phyloP scores from a whole-genome alignment of 352 stramenopile genomes.

The Pythium rhizo-oryzae region DNA sequence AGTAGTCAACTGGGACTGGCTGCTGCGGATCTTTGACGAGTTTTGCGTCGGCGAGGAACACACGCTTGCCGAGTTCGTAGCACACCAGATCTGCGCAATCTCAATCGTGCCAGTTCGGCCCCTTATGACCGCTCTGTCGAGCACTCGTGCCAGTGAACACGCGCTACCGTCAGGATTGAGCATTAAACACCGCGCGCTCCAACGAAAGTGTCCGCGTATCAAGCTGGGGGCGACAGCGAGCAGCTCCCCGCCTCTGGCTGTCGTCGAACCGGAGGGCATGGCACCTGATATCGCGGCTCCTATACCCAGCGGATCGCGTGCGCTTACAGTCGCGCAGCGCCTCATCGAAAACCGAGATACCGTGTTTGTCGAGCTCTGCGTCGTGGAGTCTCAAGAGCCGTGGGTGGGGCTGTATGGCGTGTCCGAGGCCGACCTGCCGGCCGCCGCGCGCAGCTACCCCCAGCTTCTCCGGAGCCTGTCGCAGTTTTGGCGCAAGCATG shows the following conservation, averaged over 20 bases:
- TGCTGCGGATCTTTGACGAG: slow-evolving; percentile 5
- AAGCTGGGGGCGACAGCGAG: too few relatives aligned
- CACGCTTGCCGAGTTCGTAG: background rate
- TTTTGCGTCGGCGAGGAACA: background rate
- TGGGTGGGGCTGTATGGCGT: background rate
- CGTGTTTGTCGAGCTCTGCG: too few relatives aligned
- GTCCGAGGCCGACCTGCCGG: background rate
- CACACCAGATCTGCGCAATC: background rate
- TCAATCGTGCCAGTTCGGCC: slow-evolving; percentile 3
- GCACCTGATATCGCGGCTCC: too few relatives aligned
- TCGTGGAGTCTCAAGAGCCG: background rate
- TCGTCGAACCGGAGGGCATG: too few relatives aligned
- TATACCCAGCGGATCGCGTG: too few relatives aligned
- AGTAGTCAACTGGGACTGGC: slow-evolving; percentile 8
- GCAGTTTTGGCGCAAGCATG: slow-evolving; percentile 15
- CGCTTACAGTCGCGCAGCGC: too few relatives aligned
- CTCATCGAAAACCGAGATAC: too few relatives aligned
- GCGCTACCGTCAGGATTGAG: too few relatives aligned
- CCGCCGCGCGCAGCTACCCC: background rate
- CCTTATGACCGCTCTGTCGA: background rate
- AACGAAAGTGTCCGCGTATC: too few relatives aligned
- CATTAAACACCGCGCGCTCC: too few relatives aligned
- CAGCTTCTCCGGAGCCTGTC: background rate
- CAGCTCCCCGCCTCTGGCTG: too few relatives aligned
- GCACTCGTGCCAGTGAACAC: too few relatives aligned